A percentile compares a stretch with the other conserved stretches of the same genome.
These are phyloP conservation scores for Colletotrichum nymphaeae DNA, from an alignment of 2,329 filamentous ascomycete genomes.

Conservation along the genomic window DNA sequence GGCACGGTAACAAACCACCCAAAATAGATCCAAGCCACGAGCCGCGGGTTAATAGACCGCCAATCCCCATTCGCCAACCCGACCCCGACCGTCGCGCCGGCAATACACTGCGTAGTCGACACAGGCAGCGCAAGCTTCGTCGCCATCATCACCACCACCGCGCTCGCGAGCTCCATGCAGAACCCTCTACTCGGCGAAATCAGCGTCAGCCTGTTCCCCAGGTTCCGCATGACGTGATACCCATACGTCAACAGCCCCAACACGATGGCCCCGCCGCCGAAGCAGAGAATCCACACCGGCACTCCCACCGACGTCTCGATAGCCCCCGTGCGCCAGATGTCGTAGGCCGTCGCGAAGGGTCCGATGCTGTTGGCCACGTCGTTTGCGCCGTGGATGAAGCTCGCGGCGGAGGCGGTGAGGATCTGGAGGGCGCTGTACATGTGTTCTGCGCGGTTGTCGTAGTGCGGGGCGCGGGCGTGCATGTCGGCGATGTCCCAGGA, in stretches of 20 bases:
- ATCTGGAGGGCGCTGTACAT: slow-evolving; percentile 61
- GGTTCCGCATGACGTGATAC: slow-evolving; percentile 70
- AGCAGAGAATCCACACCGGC: slow-evolving; percentile 62
- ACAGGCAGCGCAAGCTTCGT: slow-evolving; percentile 63
- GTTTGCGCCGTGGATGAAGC: slow-evolving; percentile 68
- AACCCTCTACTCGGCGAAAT: slow-evolving; percentile 65
- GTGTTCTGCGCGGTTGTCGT: slow-evolving; percentile 64
- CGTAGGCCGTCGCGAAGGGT: slow-evolving; percentile 64
- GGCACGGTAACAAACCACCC: slow-evolving; percentile 65
- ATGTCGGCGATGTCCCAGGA: slow-evolving; percentile 59
- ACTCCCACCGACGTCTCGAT: slow-evolving; percentile 50
- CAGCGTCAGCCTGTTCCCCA: slow-evolving; percentile 66
- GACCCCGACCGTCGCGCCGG: slow-evolving; percentile 63
- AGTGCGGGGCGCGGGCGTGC: slow-evolving; percentile 61
- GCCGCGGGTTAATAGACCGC: slow-evolving; percentile 60
- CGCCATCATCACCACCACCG: slow-evolving; percentile 65
- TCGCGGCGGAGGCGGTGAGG: slow-evolving; percentile 64
- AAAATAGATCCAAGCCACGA: slow-evolving; percentile 58
- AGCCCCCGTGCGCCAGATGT: slow-evolving; percentile 57
- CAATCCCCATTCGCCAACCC: slow-evolving; percentile 61
- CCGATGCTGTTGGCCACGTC: slow-evolving; percentile 65
- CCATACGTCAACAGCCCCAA: slow-evolving; percentile 72
- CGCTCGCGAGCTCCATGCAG: slow-evolving; percentile 62
- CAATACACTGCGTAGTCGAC: slow-evolving; percentile 63
- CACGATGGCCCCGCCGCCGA: slow-evolving; percentile 60